Conservation (phyloP, 2,329 filamentous ascomycete species). For the Sphaerulina vaccinii region DNA sequence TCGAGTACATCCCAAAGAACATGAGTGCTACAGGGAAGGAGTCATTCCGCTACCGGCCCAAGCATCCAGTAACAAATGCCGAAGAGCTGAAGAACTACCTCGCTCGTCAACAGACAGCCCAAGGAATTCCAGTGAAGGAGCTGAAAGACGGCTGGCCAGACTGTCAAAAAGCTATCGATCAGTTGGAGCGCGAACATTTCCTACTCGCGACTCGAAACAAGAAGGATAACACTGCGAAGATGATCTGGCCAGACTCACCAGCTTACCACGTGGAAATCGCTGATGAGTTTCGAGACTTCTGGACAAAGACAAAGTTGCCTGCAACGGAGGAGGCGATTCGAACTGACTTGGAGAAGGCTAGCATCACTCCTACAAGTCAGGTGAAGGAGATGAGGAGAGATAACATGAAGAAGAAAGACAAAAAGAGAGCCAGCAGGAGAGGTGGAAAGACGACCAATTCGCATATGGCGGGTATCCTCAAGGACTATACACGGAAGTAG, state of each 20-base stretch:
- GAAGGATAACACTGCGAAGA: conserved; percentile 83
- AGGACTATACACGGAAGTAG: conserved; percentile 57
- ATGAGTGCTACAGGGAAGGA: conserved; percentile 51
- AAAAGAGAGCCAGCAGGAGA: conserved; percentile 71
- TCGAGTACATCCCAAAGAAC: conserved; percentile 52
- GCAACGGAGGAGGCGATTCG: conserved; percentile 69
- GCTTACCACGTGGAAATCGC: conserved; percentile 59
- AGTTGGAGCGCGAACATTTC: conserved; percentile 74
- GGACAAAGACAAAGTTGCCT: conserved; percentile 77
- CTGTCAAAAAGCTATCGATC: conserved; percentile 74
- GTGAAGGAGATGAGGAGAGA: conserved; percentile 63
- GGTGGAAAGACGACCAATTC: conserved; percentile 81
- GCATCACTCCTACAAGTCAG: conserved; percentile 81
- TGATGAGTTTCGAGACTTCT: conserved; percentile 77
- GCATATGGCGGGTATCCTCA: conserved; percentile 79
- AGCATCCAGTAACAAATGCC: conserved; percentile 76
- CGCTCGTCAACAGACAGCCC: conserved; percentile 76
- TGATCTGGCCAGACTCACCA: conserved; percentile 86
- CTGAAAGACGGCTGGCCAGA: conserved; percentile 94
- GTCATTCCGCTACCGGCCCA: conserved; percentile 78
- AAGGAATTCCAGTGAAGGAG: conserved; percentile 80
- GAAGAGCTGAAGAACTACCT: conserved; percentile 77
- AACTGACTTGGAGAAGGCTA: conserved; percentile 70
- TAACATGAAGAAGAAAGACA: conserved; percentile 56
- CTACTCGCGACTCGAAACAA: conserved; percentile 85